Base-by-base conservation (phyloP, 345 rosid species). In the Triadica sebifera region DNA sequence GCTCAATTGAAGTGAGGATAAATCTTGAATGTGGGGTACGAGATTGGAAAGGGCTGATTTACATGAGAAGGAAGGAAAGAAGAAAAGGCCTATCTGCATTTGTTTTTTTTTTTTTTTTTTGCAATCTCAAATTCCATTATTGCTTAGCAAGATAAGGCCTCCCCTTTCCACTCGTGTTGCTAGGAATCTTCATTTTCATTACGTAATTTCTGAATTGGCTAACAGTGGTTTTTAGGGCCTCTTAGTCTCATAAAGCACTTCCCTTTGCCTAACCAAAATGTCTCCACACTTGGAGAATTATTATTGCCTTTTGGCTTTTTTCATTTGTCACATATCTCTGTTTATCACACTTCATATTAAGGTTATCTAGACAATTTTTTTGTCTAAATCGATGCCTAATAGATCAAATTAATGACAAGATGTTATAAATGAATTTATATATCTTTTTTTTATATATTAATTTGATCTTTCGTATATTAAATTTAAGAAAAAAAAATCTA, bases 111-210 rank as follows among this genome's bases (percentile, higher is more conserved):
- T 43, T 43, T 43, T 43, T 8, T 43, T 43, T 43, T 1, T 1
- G 51, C 57, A 67, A 65, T 72, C 24, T 69, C 49, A 52, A 59
- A 24, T 69, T 55, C 47, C 78, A 81, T 65, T 74, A 69, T 72
- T 74, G 60, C 63, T 47, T 16, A 59, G n/a, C 39, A 74, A 62
- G 80, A 77, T 45, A 50, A 74, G 81, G 75, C 70, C 39, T 72
- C 38, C 13, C 12, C 38, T 38, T 9, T 34, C 38, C 57, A 17
- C 73, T 47, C 69, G 65, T 24, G 52, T 70, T 65, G 73, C 53
- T 58, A 69, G 56, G 63, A 69, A 72, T 80, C 80, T 76, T 73
- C 43, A 43, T 62, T 57, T 43, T 67, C 51, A 57, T 63, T 46
- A 72, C 64, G 75, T 57, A 73, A 71, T 57, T 71, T 62, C 65